Percentiles rank a stretch among this genome's conserved stretches.
Conservation (phyloP, 1,284 basidiomycete species). For the Tylopilus orsonianus region DNA sequence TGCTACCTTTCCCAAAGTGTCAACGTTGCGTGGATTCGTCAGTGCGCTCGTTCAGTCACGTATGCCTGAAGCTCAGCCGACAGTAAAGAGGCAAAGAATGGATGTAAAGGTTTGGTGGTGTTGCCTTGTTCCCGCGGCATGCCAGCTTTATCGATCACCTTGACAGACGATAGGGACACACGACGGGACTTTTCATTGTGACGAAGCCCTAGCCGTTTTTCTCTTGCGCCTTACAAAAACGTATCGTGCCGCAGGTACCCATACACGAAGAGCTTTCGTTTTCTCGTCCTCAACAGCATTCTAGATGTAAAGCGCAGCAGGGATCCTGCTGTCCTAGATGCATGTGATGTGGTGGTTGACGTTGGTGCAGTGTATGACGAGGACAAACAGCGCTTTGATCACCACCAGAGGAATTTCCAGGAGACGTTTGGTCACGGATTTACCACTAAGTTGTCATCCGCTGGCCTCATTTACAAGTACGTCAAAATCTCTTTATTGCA, state of each 20-base stretch:
- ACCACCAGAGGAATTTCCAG: slow-evolving; percentile 93
- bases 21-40: slow-evolving; percentile 5
- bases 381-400: slow-evolving; percentile 81
- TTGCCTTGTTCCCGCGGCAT: slow-evolving; percentile 1
- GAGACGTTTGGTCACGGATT: slow-evolving; percentile 88
- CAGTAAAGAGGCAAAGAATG: slow-evolving; percentile 51
- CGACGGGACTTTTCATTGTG: slow-evolving; percentile 95
- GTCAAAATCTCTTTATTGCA: slow-evolving; percentile 24
- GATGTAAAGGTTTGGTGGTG: slow-evolving; percentile 38
- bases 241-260: slow-evolving; percentile 74
- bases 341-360: slow-evolving; percentile 96
- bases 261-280: background rate
- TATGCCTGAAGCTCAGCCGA: slow-evolving; percentile 38
- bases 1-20: background rate
- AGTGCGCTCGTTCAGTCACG: slow-evolving; percentile 1
- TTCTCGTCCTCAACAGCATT: slow-evolving; percentile 8
- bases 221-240: slow-evolving; percentile 78
- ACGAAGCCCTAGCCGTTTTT: slow-evolving; percentile 94
- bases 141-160: background rate
- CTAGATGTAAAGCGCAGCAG: slow-evolving; percentile 75
- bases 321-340: slow-evolving; percentile 76
- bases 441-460: slow-evolving; percentile 87
- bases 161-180: slow-evolving; percentile 86
- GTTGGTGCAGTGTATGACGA: slow-evolving; percentile 94
- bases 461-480: slow-evolving; percentile 93